Base-by-base conservation (phyloP, 1,284 basidiomycete genomes). In the Rhodotorula sp. region DNA sequence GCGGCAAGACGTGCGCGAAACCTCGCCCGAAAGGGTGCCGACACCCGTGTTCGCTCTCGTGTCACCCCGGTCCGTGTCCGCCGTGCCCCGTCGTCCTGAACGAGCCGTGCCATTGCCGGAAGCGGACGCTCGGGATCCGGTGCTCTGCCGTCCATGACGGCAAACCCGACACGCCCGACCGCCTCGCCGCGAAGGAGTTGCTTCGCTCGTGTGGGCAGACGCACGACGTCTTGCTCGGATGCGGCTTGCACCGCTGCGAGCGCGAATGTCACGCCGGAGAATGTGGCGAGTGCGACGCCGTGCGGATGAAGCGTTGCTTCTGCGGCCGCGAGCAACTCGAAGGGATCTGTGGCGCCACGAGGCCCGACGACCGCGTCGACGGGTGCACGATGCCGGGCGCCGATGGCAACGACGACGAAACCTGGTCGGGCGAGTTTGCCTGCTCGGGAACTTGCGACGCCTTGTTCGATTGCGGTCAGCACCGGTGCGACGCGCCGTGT, bases 1-100 rank as follows among this genome's bases (percentile, higher is more conserved):
- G 93, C 77, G 91, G 87, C 0, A 87, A 88, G 71, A 85, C 87
- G 0, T 96, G 93, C 80, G 86, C 88, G 0, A 87, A 92, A 3
- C 78, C 83, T 2, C 85, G 92, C 6, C 80, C 78, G 0, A 80
- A 81, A n/a, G 78, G 78, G 61, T 89, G 90, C 75, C 81, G 81
- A 0, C 90, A 91, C 76, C 84, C 89, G 0, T 97, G 93, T 77
- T 87, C 90, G 86, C 92, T 5, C 87, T 85, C 75, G 81, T 86
- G 76, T 49, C 75, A 77, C 29, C 77, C 76, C 3, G 76, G 76
- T 1, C 75, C 76, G 21, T 77, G 76, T 56, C 75, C 75, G 12
- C 72, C 72, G 4, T 77, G 76, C 34, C 46, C 65, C 8, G 69
- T 75, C 39, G 69, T 76, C 7, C 62, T 77, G 21, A 58, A 65